These are phyloP conservation scores for Hygrophoropsis aurantiaca DNA, from an alignment of 768 basidiomycete species.

Conservation along the genomic window DNA sequence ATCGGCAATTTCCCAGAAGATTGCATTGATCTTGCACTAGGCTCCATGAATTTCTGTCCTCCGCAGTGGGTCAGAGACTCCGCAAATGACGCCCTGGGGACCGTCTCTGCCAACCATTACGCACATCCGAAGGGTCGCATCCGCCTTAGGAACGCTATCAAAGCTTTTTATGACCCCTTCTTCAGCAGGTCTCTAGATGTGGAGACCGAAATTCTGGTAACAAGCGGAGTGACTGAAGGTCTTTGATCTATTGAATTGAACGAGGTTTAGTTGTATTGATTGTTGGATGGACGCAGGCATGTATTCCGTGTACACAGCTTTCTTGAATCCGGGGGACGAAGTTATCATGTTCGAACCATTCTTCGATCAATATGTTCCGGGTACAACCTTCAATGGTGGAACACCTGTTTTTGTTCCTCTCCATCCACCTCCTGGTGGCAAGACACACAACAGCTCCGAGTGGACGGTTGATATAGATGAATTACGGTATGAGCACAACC, in stretches of 20 bases:
- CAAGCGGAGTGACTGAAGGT: conserved; percentile 98
- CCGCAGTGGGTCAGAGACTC: conserved; percentile 77
- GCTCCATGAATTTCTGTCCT: conserved; percentile 92
- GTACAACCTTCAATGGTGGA: conserved; percentile 91
- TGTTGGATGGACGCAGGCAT: conserved; percentile 57
- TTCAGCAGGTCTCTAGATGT: conserved; percentile 73
- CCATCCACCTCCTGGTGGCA: conserved; percentile 67
- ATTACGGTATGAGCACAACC: conserved; percentile 54
- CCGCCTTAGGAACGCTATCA: conserved; percentile 86
- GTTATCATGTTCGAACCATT: conserved; percentile 99
- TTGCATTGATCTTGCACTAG: conserved; percentile 94
- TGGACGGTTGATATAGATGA: conserved; percentile 93
- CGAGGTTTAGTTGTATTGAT: background rate
- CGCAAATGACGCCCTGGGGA: conserved; percentile 64
- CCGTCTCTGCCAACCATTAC: conserved; percentile 79
- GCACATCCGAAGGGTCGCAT: conserved; percentile 89
- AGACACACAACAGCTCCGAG: conserved; percentile 61
- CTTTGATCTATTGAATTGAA: conserved; percentile 4
- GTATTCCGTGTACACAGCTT: conserved; percentile 91
- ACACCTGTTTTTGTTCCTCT: conserved; percentile 93
- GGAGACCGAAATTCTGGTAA: conserved; percentile 88
- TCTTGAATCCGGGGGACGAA: conserved; percentile 89
- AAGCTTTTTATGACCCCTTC: conserved; percentile 68
- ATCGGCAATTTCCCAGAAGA: conserved; percentile 85
- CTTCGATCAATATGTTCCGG: conserved; percentile 94